Conservation (phyloP, 257 asterid genomes). For the Penstemon barbatus region DNA sequence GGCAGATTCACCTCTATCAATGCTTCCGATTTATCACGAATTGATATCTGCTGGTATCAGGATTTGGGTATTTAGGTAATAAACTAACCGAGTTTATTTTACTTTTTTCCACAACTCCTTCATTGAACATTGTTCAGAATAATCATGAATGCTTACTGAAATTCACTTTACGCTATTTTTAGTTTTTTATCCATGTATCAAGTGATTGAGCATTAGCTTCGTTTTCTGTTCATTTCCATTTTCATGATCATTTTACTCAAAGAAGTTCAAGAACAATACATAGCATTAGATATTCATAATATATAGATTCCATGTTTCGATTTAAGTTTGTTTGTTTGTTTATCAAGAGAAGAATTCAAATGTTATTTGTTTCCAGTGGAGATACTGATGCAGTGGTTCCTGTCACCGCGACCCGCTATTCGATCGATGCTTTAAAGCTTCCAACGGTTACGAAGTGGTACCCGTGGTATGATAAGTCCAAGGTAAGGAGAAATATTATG, state of each 20-base stretch:
- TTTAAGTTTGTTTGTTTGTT: too few relatives aligned
- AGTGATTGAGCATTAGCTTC: too few relatives aligned
- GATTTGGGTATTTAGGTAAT: constrained; percentile 95
- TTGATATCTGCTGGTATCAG: constrained; percentile 77
- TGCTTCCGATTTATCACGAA: constrained; percentile 93
- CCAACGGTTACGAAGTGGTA: constrained; percentile 78
- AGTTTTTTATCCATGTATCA: too few relatives aligned
- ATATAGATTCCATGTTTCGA: too few relatives aligned
- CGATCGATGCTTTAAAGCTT: constrained; percentile 92
- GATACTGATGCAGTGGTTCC: constrained; percentile 97
- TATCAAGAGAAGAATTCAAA: too few relatives aligned
- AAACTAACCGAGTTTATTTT: not conserved
- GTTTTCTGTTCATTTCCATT: too few relatives aligned
- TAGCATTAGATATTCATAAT: too few relatives aligned
- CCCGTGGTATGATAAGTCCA: constrained; percentile 84
- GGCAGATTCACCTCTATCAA: constrained; percentile 86
- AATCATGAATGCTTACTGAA: too few relatives aligned
- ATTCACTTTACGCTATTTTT: too few relatives aligned
- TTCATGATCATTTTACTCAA: too few relatives aligned
- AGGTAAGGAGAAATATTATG: constrained; percentile 35
- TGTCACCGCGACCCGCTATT: constrained; percentile 88
- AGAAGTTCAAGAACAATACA: too few relatives aligned
- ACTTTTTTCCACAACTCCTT: not conserved
- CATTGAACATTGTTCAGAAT: not conserved
- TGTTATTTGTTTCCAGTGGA: constrained; percentile 53